Percentiles rank a stretch among this genome's conserved stretches.
Evolutionary conservation across 805 yeast genomes (phyloP).

Genomic region (Saccharomycopsis selenospora): DNA sequence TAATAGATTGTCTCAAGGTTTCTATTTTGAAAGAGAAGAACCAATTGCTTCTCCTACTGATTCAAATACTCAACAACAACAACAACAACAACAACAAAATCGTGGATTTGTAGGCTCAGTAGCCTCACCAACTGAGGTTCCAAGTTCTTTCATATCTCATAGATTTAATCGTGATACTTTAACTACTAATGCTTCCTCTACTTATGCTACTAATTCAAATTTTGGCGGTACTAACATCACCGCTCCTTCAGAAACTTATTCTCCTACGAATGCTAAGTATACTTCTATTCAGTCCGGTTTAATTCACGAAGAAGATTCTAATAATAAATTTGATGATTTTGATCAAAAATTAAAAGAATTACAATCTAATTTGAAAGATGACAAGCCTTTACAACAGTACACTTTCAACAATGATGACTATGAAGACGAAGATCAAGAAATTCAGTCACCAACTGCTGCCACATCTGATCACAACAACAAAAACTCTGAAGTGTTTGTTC

Average conservation of each 20-base stretch:
- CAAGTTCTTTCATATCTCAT: background rate
- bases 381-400: background rate
- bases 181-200: conserved; percentile 15
- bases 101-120: background rate
- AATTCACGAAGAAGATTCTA: conserved; percentile 3
- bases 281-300: background rate
- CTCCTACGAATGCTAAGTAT: background rate
- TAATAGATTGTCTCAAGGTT: conserved; percentile 12
- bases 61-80: background rate
- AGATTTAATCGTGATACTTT: conserved; percentile 12
- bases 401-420: conserved; percentile 9
- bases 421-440: conserved; percentile 12
- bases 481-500: conserved; percentile 13
- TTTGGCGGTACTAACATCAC: conserved; percentile 13
- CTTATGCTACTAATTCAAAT: conserved; percentile 10
- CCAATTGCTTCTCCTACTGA: conserved; percentile 1
- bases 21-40: conserved; percentile 19
- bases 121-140: background rate
- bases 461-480: background rate
- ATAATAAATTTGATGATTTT: conserved; percentile 13
- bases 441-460: background rate
- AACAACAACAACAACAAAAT: background rate
- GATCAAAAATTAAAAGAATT: conserved; percentile 16
- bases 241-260: conserved; percentile 13
- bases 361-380: conserved; percentile 7